Conservation (phyloP, 495 filamentous ascomycete species). For the Trichoderma gamsii region DNA sequence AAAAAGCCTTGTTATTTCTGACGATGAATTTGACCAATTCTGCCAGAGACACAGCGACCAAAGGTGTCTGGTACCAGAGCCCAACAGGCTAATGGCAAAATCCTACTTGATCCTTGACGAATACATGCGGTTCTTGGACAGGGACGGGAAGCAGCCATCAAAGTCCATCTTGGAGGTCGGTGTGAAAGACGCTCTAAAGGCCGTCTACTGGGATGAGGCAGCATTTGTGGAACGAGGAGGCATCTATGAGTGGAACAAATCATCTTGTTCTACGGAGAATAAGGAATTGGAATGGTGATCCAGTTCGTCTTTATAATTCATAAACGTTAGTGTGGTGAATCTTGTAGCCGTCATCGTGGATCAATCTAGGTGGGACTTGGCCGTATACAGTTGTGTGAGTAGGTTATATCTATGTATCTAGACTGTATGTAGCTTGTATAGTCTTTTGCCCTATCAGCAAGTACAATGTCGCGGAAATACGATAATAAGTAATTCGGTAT, state of each 20-base stretch:
- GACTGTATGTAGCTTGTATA: too few species aligned
- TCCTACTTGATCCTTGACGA: slow-evolving; percentile 52
- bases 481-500: too few species aligned
- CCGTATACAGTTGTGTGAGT: too few species aligned
- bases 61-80: slow-evolving; percentile 41
- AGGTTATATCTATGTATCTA: too few species aligned
- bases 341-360: too few species aligned
- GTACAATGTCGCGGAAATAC: too few species aligned
- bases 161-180: slow-evolving; percentile 46
- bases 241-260: slow-evolving; percentile 47
- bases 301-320: background rate
- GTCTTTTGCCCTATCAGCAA: too few species aligned
- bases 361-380: background rate
- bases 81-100: slow-evolving; percentile 47
- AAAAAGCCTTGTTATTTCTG: slow-evolving; percentile 41
- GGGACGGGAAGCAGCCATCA: slow-evolving; percentile 36
- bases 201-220: slow-evolving; percentile 47
- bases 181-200: slow-evolving; percentile 42
- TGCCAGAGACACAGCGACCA: slow-evolving; percentile 43
- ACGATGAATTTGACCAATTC: slow-evolving; percentile 43
- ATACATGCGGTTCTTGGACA: slow-evolving; percentile 50
- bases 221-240: slow-evolving; percentile 45
- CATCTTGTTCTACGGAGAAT: background rate
- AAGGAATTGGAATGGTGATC: background rate
- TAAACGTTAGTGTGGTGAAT: too few species aligned